phyloP scores from a whole-genome alignment of 2,329 filamentous ascomycete species.

The Escovopsis weberi region DNA sequence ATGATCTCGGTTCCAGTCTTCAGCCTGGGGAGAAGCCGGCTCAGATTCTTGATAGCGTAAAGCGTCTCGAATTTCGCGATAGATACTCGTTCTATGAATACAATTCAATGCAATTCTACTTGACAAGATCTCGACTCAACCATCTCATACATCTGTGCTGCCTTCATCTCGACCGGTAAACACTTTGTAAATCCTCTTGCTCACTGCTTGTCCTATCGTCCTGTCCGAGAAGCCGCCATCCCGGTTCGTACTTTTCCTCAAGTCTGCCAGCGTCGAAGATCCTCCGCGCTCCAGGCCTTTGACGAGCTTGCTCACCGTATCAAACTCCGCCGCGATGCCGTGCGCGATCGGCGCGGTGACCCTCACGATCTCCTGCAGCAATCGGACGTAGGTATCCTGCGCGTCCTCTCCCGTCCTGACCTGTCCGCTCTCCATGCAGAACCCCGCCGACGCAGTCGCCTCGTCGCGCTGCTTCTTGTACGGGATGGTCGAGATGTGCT shows the following conservation, averaged over 20 bases:
- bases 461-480: slow-evolving; percentile 45
- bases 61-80: not conserved
- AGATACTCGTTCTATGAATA: not conserved
- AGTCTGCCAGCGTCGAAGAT: slow-evolving; percentile 44
- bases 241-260: slow-evolving; percentile 41
- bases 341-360: slow-evolving; percentile 60
- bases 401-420: slow-evolving; percentile 53
- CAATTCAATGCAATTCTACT: slow-evolving; percentile 1
- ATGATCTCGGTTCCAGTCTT: not conserved
- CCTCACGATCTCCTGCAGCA: slow-evolving; percentile 62
- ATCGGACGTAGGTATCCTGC: slow-evolving; percentile 54
- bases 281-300: slow-evolving; percentile 43
- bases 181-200: slow-evolving; percentile 42
- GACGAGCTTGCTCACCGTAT: slow-evolving; percentile 42
- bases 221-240: slow-evolving; percentile 42
- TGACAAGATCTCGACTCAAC: not conserved
- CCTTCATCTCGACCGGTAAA: slow-evolving; percentile 42
- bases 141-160: slow-evolving; percentile 37
- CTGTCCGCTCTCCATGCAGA: slow-evolving; percentile 70
- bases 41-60: not conserved
- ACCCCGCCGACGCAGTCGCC: slow-evolving; percentile 40
- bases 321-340: slow-evolving; percentile 49
- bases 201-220: slow-evolving; percentile 42
- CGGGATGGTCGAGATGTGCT: slow-evolving; percentile 63
- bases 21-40: not conserved